Evolutionary conservation across 2,329 filamentous ascomycete genomes (phyloP).

Genomic region (Aspergillus transmontanensis): DNA sequence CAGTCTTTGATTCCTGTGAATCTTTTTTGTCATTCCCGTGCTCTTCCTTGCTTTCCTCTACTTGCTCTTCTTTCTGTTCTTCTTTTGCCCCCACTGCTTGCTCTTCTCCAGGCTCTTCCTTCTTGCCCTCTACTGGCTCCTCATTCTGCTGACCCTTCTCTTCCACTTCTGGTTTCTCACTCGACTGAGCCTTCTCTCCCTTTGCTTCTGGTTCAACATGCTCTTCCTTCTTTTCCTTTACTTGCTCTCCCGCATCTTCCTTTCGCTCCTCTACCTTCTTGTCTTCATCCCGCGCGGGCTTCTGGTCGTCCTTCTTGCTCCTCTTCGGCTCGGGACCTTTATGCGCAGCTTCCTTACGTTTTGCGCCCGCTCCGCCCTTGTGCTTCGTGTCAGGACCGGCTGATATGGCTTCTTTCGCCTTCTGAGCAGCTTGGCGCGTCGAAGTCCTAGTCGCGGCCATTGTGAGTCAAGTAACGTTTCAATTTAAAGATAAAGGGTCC

Average conservation of each 20-base stretch:
- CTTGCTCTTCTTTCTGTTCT: conserved; percentile 8
- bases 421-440: conserved; percentile 45
- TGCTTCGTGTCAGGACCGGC: conserved; percentile 33
- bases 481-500: background rate
- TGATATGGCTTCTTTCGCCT: conserved; percentile 46
- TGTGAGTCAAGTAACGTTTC: conserved; percentile 1
- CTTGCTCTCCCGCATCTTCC: conserved; percentile 8
- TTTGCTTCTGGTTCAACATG: conserved; percentile 1
- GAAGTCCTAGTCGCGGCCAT: conserved; percentile 42
- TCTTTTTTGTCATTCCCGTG: conserved; percentile 13
- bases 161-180: conserved; percentile 11
- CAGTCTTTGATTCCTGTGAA: background rate
- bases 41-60: background rate
- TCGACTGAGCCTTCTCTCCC: conserved; percentile 4
- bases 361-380: conserved; percentile 33
- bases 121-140: conserved; percentile 2
- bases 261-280: conserved; percentile 13
- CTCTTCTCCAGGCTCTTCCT: conserved; percentile 2
- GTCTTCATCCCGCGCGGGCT: conserved; percentile 7
- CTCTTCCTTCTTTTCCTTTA: conserved; percentile 8
- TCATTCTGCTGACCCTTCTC: conserved; percentile 10
- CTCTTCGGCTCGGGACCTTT: conserved; percentile 39
- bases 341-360: conserved; percentile 41
- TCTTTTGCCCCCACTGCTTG: conserved; percentile 11
- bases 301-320: conserved; percentile 36